Percentiles rank a stretch among this genome's conserved stretches.
These are phyloP conservation scores for Vitis hybrid DNA, from an alignment of 177 flowering plant species.

Conservation along the genomic window DNA sequence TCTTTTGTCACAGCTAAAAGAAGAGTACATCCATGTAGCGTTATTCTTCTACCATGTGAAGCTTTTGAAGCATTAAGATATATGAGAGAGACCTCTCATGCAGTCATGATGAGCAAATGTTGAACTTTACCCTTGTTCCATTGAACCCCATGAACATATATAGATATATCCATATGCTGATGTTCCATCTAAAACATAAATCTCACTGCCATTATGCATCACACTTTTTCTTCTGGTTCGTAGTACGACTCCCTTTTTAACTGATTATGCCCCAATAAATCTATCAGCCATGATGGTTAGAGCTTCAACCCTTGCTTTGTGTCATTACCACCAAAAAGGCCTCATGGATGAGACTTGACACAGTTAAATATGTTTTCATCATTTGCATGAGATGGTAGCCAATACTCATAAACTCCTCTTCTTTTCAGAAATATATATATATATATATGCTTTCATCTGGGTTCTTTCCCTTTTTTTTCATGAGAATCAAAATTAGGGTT, in stretches of 20 bases:
- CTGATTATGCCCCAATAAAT: slow-evolving; percentile 15
- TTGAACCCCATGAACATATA: not conserved
- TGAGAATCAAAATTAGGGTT: no score
- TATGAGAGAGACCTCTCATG: slow-evolving; percentile 22
- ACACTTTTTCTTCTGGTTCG: slow-evolving; percentile 14
- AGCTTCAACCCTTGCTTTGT: slow-evolving; percentile 17
- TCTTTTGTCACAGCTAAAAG: slow-evolving; percentile 18
- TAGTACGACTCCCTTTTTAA: slow-evolving; percentile 30
- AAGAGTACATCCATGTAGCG: slow-evolving; percentile 18
- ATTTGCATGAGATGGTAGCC: no score
- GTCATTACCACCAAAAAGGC: slow-evolving; percentile 25
- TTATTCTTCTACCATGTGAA: slow-evolving; percentile 26
- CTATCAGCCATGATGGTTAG: slow-evolving; percentile 8
- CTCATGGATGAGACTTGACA: not conserved
- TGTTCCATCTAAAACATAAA: no score
- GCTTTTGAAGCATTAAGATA: slow-evolving; percentile 8
- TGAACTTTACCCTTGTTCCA: slow-evolving; percentile 8
- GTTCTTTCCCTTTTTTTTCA: no score
- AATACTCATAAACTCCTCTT: no score
- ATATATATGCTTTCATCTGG: no score
- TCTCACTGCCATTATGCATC: not conserved
- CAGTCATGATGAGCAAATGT: slow-evolving; percentile 24
- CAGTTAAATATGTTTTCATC: no score
- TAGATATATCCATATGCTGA: not conserved
- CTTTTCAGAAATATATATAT: no score